These are phyloP conservation scores for Pseudogymnoascus sp. DNA, from an alignment of 2,329 filamentous ascomycete genomes.

Conservation along the genomic window DNA sequence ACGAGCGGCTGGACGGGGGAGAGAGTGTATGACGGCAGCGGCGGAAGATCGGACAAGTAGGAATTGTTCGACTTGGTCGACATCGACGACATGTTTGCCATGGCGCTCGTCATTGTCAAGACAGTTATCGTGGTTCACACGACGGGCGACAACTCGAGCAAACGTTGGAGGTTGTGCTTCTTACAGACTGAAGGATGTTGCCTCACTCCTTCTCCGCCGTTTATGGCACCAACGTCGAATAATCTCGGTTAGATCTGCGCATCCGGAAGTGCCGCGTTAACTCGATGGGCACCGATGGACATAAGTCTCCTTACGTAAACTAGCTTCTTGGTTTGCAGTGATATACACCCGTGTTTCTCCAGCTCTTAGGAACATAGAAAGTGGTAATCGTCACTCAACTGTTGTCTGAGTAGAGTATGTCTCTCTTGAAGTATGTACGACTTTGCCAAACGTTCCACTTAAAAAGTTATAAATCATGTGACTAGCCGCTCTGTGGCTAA, in stretches of 20 bases:
- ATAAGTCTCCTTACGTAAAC: constrained; percentile 3
- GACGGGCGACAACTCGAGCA: constrained; percentile 1
- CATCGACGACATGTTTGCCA: constrained; percentile 9
- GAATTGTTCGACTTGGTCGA: constrained; percentile 20
- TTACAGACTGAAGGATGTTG: background rate
- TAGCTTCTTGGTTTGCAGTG: background rate
- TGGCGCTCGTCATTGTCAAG: constrained; percentile 4
- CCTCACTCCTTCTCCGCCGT: background rate
- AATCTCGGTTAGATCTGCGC: constrained; percentile 8
- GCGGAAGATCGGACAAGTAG: constrained; percentile 58
- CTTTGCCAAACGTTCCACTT: constrained; percentile 1
- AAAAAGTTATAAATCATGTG: constrained; percentile 5
- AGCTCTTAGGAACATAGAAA: background rate
- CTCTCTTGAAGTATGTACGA: background rate
- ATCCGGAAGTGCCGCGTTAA: constrained; percentile 5
- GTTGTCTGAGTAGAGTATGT: background rate
- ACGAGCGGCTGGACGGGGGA: constrained; percentile 63
- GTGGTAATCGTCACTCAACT: background rate
- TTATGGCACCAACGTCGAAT: constrained; percentile 6
- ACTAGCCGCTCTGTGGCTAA: background rate
- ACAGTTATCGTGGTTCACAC: constrained; percentile 6
- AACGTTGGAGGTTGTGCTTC: background rate
- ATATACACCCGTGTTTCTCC: background rate
- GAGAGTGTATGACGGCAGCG: constrained; percentile 75
- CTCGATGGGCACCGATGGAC: background rate